Evolutionary conservation across 148 eudicot genomes (phyloP), one percentile per base, ranked within the genome.

Genomic region (Amaranthus hypochondriacus): DNA sequence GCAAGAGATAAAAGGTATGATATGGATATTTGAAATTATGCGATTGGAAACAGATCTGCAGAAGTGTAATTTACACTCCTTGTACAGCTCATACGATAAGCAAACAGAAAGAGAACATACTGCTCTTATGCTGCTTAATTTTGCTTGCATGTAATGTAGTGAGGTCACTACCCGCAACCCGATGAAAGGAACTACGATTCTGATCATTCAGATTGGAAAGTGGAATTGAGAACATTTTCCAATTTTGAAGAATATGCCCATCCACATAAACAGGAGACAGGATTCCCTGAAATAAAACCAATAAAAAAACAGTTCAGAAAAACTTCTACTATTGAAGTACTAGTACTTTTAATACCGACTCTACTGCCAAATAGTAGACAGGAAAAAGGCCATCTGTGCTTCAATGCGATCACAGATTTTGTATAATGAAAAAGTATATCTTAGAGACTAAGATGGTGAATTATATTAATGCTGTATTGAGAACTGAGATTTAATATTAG

Each of bases 201-300:
- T 56, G 84, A 71, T 84, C 86, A 71, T 78, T 85, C 62, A 88
- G 78, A 78, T 84, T 83, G 78, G 76, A 72, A 55, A 88, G 78
- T 70, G 90, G 90, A 82, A 94, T 76, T 5, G 84, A 64, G 72
- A 84, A 63, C 89, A 90, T 88, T 81, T 87, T 94, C 98, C 98
- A 94, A 62, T 86, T 84, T 21, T 79, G 80, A 79, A 94, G 78
- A 71, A 77, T 78, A 77, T 80, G 78, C 66, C 77, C 79, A 75
- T 90, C 80, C 50, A 94, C 60, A 85, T 85, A 88, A 66, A 92
- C 97, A 74, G 90, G 79, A 73, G 98, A 94, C 56, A 94, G 76
- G 72, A 94, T 87, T 47, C 97, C 98, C 97, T 91, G 77, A 83
- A 70, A 79, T 53, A 48, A 77, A 68, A 73, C 70, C 75, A 44